Base-by-base conservation (phyloP, 257 asterid genomes). In the Nicotiana noctiflora region DNA sequence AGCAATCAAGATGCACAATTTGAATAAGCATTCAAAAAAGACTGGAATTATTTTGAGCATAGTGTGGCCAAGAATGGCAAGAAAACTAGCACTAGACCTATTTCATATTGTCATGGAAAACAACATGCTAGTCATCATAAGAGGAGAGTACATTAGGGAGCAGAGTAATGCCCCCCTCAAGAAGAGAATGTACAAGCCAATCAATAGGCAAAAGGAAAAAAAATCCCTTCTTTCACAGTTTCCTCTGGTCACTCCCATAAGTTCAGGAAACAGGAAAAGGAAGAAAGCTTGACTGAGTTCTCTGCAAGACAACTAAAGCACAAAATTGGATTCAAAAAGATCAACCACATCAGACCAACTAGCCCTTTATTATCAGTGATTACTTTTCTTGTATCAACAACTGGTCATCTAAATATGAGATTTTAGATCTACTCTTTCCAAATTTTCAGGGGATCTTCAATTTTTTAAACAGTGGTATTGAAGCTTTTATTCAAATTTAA, bases 1-100 rank as follows among this genome's bases (percentile, higher is more conserved):
- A 72, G 78, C 60, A 46, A 23, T 72, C 78, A n/a, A 82, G 82
- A 84, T 76, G 79, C n/a, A 37, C 85, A 34, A 83, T 77, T 52
- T 70, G 72, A 80, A 53, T 6, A 60, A 5, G 76, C 84, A 81
- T 84, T 83, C 72, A 62, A 72, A 52, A 81, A 18, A 31, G 68
- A 83, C 81, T 23, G 25, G 60, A 72, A 72, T 13, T 46, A 72
- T 10, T 21, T 70, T 44, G 12, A 10, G 3, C 77, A 70, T 70
- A 51, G 21, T 46, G 37, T 72, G 12, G 60, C 14, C 40, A 21
- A 46, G 78, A 46, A 72, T 46, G 78, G 21, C 19, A 46, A 72
- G 23, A 72, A 44, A 72, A 23, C 37, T 46, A 72, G 8, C 78
- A 72, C 23, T 72, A 72, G 23, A 46, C 77, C 21, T 46, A 40